Evolutionary conservation across 192 early-diverging fungal species (phyloP).

Genomic region (Lunasporangiospora selenospora): DNA sequence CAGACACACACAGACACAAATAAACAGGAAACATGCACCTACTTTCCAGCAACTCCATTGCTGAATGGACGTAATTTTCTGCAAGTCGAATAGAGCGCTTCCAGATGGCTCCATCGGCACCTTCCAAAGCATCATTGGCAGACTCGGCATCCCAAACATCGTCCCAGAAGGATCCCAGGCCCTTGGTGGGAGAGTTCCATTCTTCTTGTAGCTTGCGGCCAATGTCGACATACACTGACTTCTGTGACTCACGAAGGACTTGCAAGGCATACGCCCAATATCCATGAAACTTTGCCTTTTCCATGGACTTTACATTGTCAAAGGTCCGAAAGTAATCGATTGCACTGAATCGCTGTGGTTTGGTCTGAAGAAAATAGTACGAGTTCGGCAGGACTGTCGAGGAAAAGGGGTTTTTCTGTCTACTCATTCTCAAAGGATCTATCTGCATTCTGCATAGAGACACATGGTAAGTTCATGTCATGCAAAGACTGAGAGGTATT

Average conservation of each 20-base stretch:
- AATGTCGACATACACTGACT: not conserved
- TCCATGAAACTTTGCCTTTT: not conserved
- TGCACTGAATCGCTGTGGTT: too few relatives aligned
- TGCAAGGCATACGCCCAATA: not conserved
- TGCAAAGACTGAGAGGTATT: too few relatives aligned
- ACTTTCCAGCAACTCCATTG: too few relatives aligned
- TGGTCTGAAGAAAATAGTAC: too few relatives aligned
- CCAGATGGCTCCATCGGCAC: not conserved
- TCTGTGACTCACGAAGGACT: not conserved
- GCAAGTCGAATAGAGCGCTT: not conserved
- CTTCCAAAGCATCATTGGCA: not conserved
- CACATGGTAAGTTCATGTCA: too few relatives aligned
- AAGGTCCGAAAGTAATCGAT: slow-evolving; percentile 1
- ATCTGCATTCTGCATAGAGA: too few relatives aligned
- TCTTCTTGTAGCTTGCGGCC: not conserved
- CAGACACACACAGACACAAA: too few relatives aligned
- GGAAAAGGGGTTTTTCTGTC: too few relatives aligned
- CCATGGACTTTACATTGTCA: not conserved
- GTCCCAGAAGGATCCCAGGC: not conserved
- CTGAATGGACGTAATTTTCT: not conserved
- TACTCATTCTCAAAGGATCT: too few relatives aligned
- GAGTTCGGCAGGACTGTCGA: too few relatives aligned
- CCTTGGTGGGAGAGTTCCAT: not conserved
- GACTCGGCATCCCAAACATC: not conserved
- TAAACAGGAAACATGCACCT: too few relatives aligned